Base-by-base conservation (phyloP, 257 asterid species). In the Rauvolfia tetraphylla region DNA sequence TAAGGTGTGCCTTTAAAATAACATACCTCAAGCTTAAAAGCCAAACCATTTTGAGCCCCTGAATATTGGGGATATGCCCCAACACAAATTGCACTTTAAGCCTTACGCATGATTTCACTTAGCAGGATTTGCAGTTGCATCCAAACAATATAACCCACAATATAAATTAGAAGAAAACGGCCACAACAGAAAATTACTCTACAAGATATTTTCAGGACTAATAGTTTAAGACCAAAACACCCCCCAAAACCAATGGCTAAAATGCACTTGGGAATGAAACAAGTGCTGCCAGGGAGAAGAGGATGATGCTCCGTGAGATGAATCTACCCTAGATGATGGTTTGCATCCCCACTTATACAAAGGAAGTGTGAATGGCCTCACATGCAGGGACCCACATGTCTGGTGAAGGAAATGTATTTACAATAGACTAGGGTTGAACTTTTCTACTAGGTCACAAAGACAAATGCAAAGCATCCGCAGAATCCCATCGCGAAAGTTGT, bases 401-500 rank as follows among this genome's bases (percentile, higher is more conserved):
- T 31, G 42, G 68, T 62, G 68, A 33, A 14, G 42, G 18, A 0
- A 15, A 1, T 38, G n/a, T 7, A 20, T 65, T 65, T 46, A 4
- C 31, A 29, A n/a, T 20, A 36, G 27, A 44, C 49, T 8, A 66
- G 5, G 49, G 7, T 66, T 36, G 49, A 38, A 12, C 10, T 38
- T 66, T 66, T 36, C 31, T 20, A 33, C 6, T 17, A 23, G 69
- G 23, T 65, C 27, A 65, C 46, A 58, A 58, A 31, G 49, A 34
- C 18, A 23, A 66, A 66, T 66, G 41, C 53, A 48, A 18, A 20
- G 59, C 46, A 33, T 22, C 18, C 13, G 69, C 46, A 29, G 27
- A 54, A 78, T 63, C 59, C 34, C 23, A 70, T 25, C 54, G 48
- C 38, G 54, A n/a, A 22, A 71, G 58, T 17, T 48, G 38, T 76